Evolutionary conservation across 345 rosid genomes (phyloP), one percentile per base, ranked within the genome.

Genomic region (Ailanthus altissimus): DNA sequence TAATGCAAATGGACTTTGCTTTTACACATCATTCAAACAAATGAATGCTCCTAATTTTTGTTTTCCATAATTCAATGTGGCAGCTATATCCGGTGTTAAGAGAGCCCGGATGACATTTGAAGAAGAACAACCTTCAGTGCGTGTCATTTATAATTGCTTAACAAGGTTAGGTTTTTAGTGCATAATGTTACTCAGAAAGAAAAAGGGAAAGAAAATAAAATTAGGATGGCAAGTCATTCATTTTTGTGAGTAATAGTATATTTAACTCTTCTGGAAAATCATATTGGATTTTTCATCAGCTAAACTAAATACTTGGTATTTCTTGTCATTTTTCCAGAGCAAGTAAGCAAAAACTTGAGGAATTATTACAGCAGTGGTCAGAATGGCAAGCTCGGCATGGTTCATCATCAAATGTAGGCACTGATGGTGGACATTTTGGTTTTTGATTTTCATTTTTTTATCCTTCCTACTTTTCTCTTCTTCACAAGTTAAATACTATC

Each of bases 311-410:
- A 62, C 67, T 75, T 50, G 43, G 46, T 65, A 53, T 12, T 77
- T 66, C 18, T 67, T 80, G 49, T 63, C 58, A 58, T 25, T 80
- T 72, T 78, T 74, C 56, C 89, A 97, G 99, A 85, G 88, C 95
- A 82, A 89, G 99, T 82, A 92, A 87, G 85, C 87, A 78, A 79
- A 97, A 90, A 87, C 92, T 92, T 72, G 95, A 92, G 81, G 90
- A 86, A 76, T 81, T 94, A 71, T 83, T 97, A 82, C 92, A 84
- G 81, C 83, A 94, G 76, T 97, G 99, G 99, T 94, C 98, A 66
- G 93, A 89, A 68, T 97, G 99, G 98, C 97, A 94, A 78, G 87
- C 90, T 59, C 88, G 87, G 65, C 88, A 75, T 70, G 84, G 70
- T 83, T 84, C 89, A 59, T 86, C 85, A 72, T 61, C 80, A 73